Evolutionary conservation across 2,329 filamentous ascomycete species (phyloP).

Genomic region (Whalleya microplaca): DNA sequence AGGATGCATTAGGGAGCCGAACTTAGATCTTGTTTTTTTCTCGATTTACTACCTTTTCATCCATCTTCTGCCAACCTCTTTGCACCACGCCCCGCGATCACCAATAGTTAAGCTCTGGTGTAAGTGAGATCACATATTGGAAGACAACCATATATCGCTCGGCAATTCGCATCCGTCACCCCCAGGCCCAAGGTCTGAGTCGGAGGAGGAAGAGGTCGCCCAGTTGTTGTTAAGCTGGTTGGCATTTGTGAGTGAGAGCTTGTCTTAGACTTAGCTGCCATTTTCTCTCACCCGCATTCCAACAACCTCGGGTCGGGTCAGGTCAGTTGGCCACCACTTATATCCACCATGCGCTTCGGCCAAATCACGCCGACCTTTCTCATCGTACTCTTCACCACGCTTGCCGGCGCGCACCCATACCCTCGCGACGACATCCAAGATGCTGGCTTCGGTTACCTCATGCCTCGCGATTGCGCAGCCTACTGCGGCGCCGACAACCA

Average conservation of each 20-base stretch:
- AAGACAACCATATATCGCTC: not conserved
- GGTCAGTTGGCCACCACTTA: slow-evolving; percentile 9
- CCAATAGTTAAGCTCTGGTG: too few species aligned
- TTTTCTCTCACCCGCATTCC: slow-evolving; percentile 25
- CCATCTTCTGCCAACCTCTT: not conserved
- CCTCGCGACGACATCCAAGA: slow-evolving; percentile 55
- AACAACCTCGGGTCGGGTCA: slow-evolving; percentile 1
- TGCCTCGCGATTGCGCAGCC: slow-evolving; percentile 52
- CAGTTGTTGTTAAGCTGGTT: slow-evolving; percentile 1
- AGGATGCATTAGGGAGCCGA: slow-evolving; percentile 31
- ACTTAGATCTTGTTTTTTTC: not conserved
- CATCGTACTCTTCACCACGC: slow-evolving; percentile 45
- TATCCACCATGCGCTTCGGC: slow-evolving; percentile 41
- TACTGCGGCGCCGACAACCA: slow-evolving; percentile 60
- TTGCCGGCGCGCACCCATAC: slow-evolving; percentile 50
- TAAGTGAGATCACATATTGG: not conserved
- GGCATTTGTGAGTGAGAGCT: slow-evolving; percentile 13
- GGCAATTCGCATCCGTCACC: slow-evolving; percentile 9
- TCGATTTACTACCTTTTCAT: not conserved
- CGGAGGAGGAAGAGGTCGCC: slow-evolving; percentile 12
- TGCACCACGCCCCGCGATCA: not conserved
- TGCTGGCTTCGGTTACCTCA: slow-evolving; percentile 53
- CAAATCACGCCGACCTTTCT: slow-evolving; percentile 34
- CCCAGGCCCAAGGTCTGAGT: slow-evolving; percentile 9
- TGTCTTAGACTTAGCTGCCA: slow-evolving; percentile 15